Percentiles rank a stretch among this genome's conserved stretches.
phyloP scores from a whole-genome alignment of 1,139 yeast species.

The Sugiyamaella xylanicola region DNA sequence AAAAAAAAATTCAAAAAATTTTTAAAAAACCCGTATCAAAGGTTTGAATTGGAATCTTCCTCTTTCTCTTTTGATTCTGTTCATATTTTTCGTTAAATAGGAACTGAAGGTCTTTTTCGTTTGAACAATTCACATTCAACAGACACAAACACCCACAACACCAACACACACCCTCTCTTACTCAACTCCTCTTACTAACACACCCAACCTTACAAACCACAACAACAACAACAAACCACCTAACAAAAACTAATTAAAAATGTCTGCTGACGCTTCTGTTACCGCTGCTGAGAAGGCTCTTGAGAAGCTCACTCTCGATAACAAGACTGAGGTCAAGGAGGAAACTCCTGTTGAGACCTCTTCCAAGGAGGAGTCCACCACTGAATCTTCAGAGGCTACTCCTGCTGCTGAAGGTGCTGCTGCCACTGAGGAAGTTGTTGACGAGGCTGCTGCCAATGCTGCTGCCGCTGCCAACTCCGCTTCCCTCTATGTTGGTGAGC shows the following conservation, averaged over 20 bases:
- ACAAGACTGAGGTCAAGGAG: slow-evolving; percentile 28
- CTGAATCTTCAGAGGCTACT: slow-evolving; percentile 27
- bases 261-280: slow-evolving; percentile 46
- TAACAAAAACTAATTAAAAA: slow-evolving; percentile 21
- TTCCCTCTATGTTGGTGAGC: slow-evolving; percentile 96
- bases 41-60: slow-evolving; percentile 2
- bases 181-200: neutral
- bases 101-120: slow-evolving; percentile 10
- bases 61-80: slow-evolving; percentile 1
- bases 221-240: neutral
- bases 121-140: slow-evolving; percentile 1
- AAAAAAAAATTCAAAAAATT: slow-evolving; percentile 29
- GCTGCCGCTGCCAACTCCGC: slow-evolving; percentile 60
- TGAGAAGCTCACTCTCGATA: slow-evolving; percentile 42
- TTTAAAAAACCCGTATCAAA: slow-evolving; percentile 18
- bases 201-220: neutral
- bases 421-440: slow-evolving; percentile 29
- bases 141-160: neutral
- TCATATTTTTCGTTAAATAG: slow-evolving; percentile 8
- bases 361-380: slow-evolving; percentile 22
- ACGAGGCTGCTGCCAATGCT: slow-evolving; percentile 38
- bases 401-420: slow-evolving; percentile 34
- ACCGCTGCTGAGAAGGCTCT: slow-evolving; percentile 46
- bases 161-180: neutral
- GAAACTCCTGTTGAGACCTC: slow-evolving; percentile 19